Evolutionary conservation across 352 stramenopile species (phyloP).

Genomic region (Pythium phragmitis): DNA sequence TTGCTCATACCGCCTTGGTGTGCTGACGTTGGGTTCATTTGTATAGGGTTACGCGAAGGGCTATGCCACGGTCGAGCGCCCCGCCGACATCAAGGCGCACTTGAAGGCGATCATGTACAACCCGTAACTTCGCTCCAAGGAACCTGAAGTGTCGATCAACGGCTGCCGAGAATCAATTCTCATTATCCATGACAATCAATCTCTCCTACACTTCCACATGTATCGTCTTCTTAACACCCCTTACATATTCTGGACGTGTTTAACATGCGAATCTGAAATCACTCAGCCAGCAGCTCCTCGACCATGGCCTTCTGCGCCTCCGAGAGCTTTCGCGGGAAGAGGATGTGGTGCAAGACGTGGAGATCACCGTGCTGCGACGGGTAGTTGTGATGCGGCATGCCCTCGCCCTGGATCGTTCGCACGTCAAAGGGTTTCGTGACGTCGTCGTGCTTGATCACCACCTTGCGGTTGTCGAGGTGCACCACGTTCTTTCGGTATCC

Average conservation of each 20-base stretch:
- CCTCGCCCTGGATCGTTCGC: slow-evolving; percentile 89
- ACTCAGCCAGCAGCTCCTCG: slow-evolving; percentile 29
- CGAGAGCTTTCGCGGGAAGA: slow-evolving; percentile 91
- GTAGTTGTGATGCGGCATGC: slow-evolving; percentile 94
- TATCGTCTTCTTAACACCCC: neutral
- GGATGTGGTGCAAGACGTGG: slow-evolving; percentile 94
- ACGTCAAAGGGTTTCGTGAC: slow-evolving; percentile 95
- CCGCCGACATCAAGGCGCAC: slow-evolving; percentile 50
- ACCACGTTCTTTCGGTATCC: slow-evolving; percentile 92
- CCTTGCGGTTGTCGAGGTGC: slow-evolving; percentile 93
- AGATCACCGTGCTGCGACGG: slow-evolving; percentile 91
- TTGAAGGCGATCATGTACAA: slow-evolving; percentile 71
- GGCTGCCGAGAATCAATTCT: neutral
- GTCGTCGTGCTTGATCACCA: slow-evolving; percentile 78
- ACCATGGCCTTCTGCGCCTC: slow-evolving; percentile 85
- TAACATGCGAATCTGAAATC: neutral
- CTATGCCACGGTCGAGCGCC: slow-evolving; percentile 53
- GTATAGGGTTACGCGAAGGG: slow-evolving; percentile 56
- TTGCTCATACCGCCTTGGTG: neutral
- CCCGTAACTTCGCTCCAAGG: slow-evolving; percentile 35
- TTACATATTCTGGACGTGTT: neutral
- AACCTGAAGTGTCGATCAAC: too few species aligned
- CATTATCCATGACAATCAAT: neutral
- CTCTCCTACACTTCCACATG: slow-evolving; percentile 1
- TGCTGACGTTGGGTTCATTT: slow-evolving; percentile 6